phyloP scores from a whole-genome alignment of 352 stramenopile genomes.

The Phytophthora megakarya region DNA sequence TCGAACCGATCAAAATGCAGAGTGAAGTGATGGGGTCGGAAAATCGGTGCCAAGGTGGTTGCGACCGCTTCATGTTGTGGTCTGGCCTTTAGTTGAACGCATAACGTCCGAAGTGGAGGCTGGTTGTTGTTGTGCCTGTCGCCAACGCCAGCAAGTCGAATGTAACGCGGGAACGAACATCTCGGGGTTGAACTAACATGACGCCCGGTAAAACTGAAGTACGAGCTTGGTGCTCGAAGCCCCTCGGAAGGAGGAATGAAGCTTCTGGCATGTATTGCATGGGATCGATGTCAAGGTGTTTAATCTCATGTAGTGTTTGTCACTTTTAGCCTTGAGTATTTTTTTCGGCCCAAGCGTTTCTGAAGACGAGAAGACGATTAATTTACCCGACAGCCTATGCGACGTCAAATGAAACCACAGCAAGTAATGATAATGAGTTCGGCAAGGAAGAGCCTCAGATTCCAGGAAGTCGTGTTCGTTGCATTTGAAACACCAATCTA shows the following conservation, averaged over 20 bases:
- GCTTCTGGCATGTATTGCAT: not conserved
- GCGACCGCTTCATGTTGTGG: conserved; percentile 4
- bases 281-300: not conserved
- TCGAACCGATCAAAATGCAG: conserved; percentile 17
- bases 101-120: conserved; percentile 1
- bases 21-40: conserved; percentile 12
- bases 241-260: not conserved
- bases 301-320: not conserved
- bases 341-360: not conserved
- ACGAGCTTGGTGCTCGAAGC: not conserved
- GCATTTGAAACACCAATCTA: conserved; percentile 23
- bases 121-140: conserved; percentile 8
- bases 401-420: conserved; percentile 6
- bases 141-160: not conserved
- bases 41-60: conserved; percentile 6
- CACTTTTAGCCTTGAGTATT: not conserved
- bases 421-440: conserved; percentile 9
- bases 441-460: not conserved
- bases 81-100: conserved; percentile 6
- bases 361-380: too few species aligned
- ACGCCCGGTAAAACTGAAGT: not conserved
- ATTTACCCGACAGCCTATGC: not conserved
- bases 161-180: not conserved
- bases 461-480: conserved; percentile 16
- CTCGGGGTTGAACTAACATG: not conserved